Evolutionary conservation across 2,329 filamentous ascomycete species (phyloP).

Genomic region (Hypoxylon sp.): DNA sequence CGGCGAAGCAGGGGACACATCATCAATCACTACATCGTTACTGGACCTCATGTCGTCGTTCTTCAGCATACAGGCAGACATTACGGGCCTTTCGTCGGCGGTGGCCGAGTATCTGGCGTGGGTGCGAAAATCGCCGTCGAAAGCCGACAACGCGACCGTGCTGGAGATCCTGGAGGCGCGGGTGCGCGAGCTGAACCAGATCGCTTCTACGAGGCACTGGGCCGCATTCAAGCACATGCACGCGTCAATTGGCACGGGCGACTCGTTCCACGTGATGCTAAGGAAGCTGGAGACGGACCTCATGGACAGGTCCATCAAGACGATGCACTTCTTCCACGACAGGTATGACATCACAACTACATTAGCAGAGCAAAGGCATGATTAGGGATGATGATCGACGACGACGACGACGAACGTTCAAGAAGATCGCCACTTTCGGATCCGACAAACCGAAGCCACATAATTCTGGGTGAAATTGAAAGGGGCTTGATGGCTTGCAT

Average conservation of each 20-base stretch:
- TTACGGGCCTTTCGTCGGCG: slow-evolving; percentile 2
- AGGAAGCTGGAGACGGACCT: slow-evolving; percentile 1
- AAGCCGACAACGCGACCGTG: not conserved
- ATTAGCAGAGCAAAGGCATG: slow-evolving; percentile 3
- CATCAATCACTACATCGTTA: not conserved
- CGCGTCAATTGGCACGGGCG: not conserved
- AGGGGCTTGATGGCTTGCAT: not conserved
- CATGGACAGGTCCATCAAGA: slow-evolving; percentile 3
- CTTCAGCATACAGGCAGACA: slow-evolving; percentile 8
- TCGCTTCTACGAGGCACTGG: slow-evolving; percentile 3
- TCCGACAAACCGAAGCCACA: not conserved
- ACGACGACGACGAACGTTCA: not conserved
- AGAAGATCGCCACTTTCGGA: not conserved
- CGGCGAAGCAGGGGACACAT: not conserved
- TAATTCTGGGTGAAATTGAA: not conserved
- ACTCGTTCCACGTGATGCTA: not conserved
- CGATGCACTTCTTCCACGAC: slow-evolving; percentile 9
- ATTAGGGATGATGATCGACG: not conserved
- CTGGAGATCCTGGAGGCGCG: slow-evolving; percentile 13
- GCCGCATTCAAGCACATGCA: slow-evolving; percentile 13
- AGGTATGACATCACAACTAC: slow-evolving; percentile 8
- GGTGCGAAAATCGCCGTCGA: slow-evolving; percentile 4
- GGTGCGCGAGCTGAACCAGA: slow-evolving; percentile 10
- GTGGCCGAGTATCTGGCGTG: slow-evolving; percentile 18
- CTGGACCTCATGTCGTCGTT: slow-evolving; percentile 3